phyloP scores from a whole-genome alignment of 1,284 basidiomycete species.

The Sphaerobolus stellatus region DNA sequence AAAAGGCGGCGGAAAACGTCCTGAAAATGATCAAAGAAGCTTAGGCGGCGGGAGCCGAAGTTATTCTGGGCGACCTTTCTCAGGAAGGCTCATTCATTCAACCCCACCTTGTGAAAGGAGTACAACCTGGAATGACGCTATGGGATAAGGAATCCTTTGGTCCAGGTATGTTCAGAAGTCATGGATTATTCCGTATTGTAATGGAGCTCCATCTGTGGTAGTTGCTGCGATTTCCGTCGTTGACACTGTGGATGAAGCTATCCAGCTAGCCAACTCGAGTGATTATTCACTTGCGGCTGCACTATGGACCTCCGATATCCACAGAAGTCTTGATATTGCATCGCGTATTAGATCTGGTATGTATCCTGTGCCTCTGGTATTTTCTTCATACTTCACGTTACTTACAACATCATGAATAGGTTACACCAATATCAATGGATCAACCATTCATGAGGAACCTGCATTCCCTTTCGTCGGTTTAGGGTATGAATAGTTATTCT shows the following conservation, averaged over 20 bases:
- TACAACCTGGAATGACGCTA: slow-evolving; percentile 49
- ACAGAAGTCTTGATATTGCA: slow-evolving; percentile 49
- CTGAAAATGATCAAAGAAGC: slow-evolving; percentile 54
- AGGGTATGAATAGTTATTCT: no score
- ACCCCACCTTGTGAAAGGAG: slow-evolving; percentile 52
- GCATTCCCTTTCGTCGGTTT: no score
- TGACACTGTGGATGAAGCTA: slow-evolving; percentile 51
- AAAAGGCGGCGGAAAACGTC: slow-evolving; percentile 50
- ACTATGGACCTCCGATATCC: slow-evolving; percentile 49
- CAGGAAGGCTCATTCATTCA: slow-evolving; percentile 47
- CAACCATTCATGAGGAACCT: no score
- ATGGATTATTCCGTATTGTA: no score
- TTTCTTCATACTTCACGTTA: no score
- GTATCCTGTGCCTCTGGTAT: no score
- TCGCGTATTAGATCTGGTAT: slow-evolving; percentile 48
- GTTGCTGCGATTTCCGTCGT: slow-evolving; percentile 49
- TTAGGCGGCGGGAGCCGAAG: slow-evolving; percentile 47
- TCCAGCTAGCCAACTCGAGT: slow-evolving; percentile 53
- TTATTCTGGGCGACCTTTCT: slow-evolving; percentile 47
- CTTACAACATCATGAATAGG: no score
- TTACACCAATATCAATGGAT: no score
- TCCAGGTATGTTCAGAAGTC: no score
- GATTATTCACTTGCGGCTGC: slow-evolving; percentile 54
- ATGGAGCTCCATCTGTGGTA: no score
- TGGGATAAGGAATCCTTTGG: slow-evolving; percentile 62